Base-by-base conservation (phyloP, 768 basidiomycete genomes). In the Trametopsis cervina region DNA sequence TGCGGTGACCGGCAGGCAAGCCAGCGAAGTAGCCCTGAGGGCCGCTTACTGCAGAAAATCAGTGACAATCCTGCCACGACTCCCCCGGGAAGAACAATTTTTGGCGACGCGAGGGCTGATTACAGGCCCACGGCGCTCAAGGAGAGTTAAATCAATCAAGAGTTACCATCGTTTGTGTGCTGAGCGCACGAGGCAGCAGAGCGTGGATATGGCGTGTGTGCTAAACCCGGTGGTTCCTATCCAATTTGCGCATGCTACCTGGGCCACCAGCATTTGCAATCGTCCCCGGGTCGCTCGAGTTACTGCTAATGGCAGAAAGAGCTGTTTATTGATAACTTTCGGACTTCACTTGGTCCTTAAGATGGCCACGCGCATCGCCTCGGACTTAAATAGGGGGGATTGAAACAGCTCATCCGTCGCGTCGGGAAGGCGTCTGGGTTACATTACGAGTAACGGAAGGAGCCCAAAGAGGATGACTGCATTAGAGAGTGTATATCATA, bases 111-210 rank as follows among this genome's bases (percentile, higher is more conserved):
- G 15, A 33, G 24, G 46, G 20, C 38, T 26, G 29, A 6, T 13
- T 39, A 40, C 17, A 47, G 38, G 18, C n/a, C 22, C 38, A 22
- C 40, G 39, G 49, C 49, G 49, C 37, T 26, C 21, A 46, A 40
- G 13, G 13, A 20, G 36, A 4, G 40, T 20, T 46, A 52, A 42
- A 52, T 52, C 51, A 52, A 52, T 52, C 51, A 47, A 36, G 24
- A 36, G 21, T 39, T 36, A 29, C 36, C 37, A 36, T 21, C 10
- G 21, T 21, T 21, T 33, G 41, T 45, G 46, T 42, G 51, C 45
- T 52, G 51, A 37, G 29, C 45, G 45, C 51, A 52, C 42, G 51
- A 47, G 46, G 51, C 51, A 42, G 13, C 21, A 23, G 17, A 25
- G 51, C 51, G 42, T 52, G 51, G n/a, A 23, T 23, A 21, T 21